phyloP scores from a whole-genome alignment of 306 rosid genomes.

The Herpetospermum pedunculosum region DNA sequence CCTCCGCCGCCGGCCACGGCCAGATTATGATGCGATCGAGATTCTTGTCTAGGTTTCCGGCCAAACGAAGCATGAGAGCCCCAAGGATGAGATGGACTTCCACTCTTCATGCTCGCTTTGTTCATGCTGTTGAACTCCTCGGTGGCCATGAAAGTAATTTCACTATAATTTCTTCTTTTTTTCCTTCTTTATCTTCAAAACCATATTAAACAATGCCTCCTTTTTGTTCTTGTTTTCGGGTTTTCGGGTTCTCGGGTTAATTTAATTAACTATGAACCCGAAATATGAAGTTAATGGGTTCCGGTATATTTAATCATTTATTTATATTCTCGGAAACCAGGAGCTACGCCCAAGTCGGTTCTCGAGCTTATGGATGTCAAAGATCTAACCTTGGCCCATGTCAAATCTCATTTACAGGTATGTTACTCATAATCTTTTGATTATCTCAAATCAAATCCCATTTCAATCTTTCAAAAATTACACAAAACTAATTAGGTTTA shows the following conservation, averaged over 20 bases:
- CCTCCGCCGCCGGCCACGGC: slow-evolving; percentile 23
- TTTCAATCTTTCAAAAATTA: not conserved
- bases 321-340: slow-evolving; percentile 14
- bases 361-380: slow-evolving; percentile 99
- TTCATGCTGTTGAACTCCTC: slow-evolving; percentile 90
- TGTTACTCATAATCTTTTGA: not conserved
- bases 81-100: slow-evolving; percentile 99
- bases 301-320: not conserved
- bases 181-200: not conserved
- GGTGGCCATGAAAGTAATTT: slow-evolving; percentile 93
- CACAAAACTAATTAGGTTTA: not conserved
- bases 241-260: not conserved
- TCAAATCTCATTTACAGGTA: slow-evolving; percentile 98
- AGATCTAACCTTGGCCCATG: slow-evolving; percentile 99
- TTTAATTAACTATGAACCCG: no score
- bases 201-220: not conserved
- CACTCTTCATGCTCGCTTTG: slow-evolving; percentile 92
- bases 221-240: not conserved
- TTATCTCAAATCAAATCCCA: not conserved
- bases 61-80: slow-evolving; percentile 94
- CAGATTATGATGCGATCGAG: slow-evolving; percentile 47
- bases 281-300: not conserved
- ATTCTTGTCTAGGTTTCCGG: slow-evolving; percentile 76
- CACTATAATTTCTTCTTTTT: not conserved
- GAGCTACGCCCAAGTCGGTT: slow-evolving; percentile 98